phyloP scores from a whole-genome alignment of 345 rosid species.

The Microthlaspi erraticum region DNA sequence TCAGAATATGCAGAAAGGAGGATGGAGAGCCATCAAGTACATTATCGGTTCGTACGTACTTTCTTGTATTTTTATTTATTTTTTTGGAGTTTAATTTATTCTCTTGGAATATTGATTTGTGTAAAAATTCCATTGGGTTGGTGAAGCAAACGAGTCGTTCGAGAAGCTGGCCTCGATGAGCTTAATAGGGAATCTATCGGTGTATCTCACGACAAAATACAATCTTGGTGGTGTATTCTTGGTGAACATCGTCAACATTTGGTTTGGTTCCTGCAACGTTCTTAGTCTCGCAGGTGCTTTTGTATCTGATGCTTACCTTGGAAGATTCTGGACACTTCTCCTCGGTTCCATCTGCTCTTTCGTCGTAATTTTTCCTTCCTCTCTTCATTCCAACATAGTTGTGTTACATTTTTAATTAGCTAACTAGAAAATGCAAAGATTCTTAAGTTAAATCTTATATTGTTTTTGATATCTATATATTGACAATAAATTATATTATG shows the following conservation, averaged over 20 bases:
- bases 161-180: slow-evolving; percentile 84
- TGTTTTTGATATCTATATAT: too few species aligned
- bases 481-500: too few species aligned
- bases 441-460: too few species aligned
- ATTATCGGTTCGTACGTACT: slow-evolving; percentile 46
- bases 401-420: too few species aligned
- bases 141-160: slow-evolving; percentile 67
- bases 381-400: not conserved
- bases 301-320: slow-evolving; percentile 65
- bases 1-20: slow-evolving; percentile 42
- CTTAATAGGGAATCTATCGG: slow-evolving; percentile 56
- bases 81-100: not conserved
- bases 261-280: slow-evolving; percentile 68
- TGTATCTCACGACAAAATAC: slow-evolving; percentile 59
- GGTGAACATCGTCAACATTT: slow-evolving; percentile 59
- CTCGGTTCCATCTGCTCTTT: slow-evolving; percentile 59
- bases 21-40: slow-evolving; percentile 56
- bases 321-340: slow-evolving; percentile 65
- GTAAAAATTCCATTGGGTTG: not conserved
- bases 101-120: not conserved
- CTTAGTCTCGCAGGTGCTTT: slow-evolving; percentile 66
- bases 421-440: too few species aligned
- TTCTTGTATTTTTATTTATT: not conserved
- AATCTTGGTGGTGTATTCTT: slow-evolving; percentile 60
- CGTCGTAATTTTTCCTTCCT: slow-evolving; percentile 46